phyloP scores from a whole-genome alignment of 176 grass and related monocot species.

The Bothriochloa decipiens region DNA sequence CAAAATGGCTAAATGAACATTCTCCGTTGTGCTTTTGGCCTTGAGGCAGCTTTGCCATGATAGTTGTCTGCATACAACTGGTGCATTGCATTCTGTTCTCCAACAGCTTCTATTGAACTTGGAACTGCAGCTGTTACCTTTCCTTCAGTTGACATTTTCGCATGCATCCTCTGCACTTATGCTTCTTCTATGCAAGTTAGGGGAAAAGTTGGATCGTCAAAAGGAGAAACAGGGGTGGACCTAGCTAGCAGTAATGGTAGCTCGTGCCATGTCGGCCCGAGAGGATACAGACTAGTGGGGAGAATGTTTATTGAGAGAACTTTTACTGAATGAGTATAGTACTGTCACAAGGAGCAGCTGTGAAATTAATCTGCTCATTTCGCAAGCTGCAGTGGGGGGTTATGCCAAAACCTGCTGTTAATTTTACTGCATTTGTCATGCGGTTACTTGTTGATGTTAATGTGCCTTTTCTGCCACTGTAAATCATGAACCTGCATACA shows the following conservation, averaged over 20 bases:
- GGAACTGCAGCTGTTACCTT: constrained; percentile 1
- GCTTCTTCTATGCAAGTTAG: constrained; percentile 42
- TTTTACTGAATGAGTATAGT: not conserved
- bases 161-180: not conserved
- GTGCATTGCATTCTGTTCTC: constrained; percentile 1
- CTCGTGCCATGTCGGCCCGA: not conserved
- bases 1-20: not conserved
- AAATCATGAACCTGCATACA: constrained; percentile 1
- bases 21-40: not conserved
- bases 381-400: not conserved
- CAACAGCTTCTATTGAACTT: not conserved
- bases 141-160: constrained; percentile 8
- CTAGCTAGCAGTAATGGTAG: not conserved
- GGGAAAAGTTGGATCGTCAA: constrained; percentile 45
- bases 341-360: not conserved
- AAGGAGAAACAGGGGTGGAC: constrained; percentile 12
- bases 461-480: not conserved
- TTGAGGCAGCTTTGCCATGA: not conserved
- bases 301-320: not conserved
- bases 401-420: not conserved
- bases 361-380: not conserved
- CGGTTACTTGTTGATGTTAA: constrained; percentile 8
- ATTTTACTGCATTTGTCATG: not conserved
- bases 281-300: not conserved
- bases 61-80: not conserved